Base-by-base conservation (phyloP, 2,329 filamentous ascomycete species). In the Ascochyta viciae-villosae region DNA sequence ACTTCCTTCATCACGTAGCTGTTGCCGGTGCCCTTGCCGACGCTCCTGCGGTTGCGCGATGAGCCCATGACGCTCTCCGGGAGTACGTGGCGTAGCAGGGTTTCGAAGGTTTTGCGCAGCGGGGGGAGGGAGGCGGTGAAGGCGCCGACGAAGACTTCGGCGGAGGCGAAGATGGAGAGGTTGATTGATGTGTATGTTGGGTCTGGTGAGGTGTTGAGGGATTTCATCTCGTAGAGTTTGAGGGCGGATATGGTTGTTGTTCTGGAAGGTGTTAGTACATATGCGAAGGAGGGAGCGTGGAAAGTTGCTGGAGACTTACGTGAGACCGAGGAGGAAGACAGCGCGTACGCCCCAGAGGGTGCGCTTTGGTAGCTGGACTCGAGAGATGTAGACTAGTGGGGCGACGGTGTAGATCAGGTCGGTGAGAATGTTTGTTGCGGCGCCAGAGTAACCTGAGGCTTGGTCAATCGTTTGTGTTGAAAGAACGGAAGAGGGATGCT, bases 71-170 rank as follows among this genome's bases (percentile, higher is more conserved):
- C 16, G 29, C 60, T 66, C n/a, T 60, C 50, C 1, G 67, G 67
- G 0, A 69, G 42, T 1, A 69, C 46, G n/a, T 56, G 57, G 39
- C 54, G 63, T 10, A 70, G 46, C 0, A 60, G 13, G 12, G 51
- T 62, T 15, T 70, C 67, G 50, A 70, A 67, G 1, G 66, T 69
- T 33, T 69, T 69, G 23, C 67, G 66, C 0, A 70, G 51, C 0
- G 67, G 67, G 1, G 67, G 67, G 6, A 70, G 65, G 16, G 60
- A 68, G 8, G 67, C 67, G 13, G 66, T 69, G 45, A 70, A 64
- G 2, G 61, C 66, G 24, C 66, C 67, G 12, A 65, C 64, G n/a
- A 67, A 67, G 6, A 68, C 66, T 57, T 70, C 67, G 3, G 66
- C 49, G 2, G 62, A 50, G 3, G 65, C 63, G 47, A 66, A 70